Percentiles rank a stretch among this genome's conserved stretches.
phyloP scores from a whole-genome alignment of 805 yeast genomes.

The Ogataea trehaloabstinens region DNA sequence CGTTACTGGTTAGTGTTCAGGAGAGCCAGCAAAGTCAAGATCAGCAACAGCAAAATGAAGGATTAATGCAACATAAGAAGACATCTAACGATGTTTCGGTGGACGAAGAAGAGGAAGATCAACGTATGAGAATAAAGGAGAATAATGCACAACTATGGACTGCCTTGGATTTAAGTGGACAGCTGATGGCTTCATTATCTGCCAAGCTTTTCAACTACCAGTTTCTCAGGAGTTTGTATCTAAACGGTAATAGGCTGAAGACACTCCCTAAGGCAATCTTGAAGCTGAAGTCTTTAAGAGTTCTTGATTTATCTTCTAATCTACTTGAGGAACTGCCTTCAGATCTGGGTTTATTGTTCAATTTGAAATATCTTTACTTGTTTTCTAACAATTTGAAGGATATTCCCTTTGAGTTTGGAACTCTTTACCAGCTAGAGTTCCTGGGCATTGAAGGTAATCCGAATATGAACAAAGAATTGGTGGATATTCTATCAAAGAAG shows the following conservation, averaged over 20 bases:
- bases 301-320: conserved; percentile 83
- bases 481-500: conserved; percentile 68
- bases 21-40: conserved; percentile 28
- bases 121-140: conserved; percentile 56
- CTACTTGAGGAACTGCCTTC: conserved; percentile 68
- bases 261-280: conserved; percentile 66
- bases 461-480: conserved; percentile 54
- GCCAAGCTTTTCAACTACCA: conserved; percentile 74
- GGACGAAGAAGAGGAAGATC: conserved; percentile 64
- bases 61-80: conserved; percentile 38
- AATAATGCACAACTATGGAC: conserved; percentile 88
- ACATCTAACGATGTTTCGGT: conserved; percentile 33
- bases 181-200: conserved; percentile 70
- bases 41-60: conserved; percentile 31
- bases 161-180: conserved; percentile 88
- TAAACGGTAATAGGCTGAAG: conserved; percentile 80
- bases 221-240: conserved; percentile 80
- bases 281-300: conserved; percentile 68
- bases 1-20: conserved; percentile 31
- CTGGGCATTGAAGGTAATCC: conserved; percentile 95
- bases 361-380: conserved; percentile 75
- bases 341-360: conserved; percentile 80
- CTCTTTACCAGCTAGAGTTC: conserved; percentile 76
- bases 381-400: conserved; percentile 81
- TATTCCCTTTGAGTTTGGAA: conserved; percentile 84